phyloP scores from a whole-genome alignment of 169 alveolate genomes.

The Babesia ovata region DNA sequence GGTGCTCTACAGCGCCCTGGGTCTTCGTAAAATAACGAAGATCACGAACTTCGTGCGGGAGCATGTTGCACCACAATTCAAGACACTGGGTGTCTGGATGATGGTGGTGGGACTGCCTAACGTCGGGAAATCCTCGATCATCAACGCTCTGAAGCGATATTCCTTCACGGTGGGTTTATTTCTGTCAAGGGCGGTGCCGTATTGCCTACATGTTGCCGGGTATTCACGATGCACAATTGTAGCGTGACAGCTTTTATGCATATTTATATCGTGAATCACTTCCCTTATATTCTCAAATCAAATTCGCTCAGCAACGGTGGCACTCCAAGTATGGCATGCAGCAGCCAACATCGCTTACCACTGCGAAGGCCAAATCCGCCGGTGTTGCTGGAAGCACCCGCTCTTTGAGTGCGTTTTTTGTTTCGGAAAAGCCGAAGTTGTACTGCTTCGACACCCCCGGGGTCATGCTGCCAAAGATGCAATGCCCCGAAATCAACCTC shows the following conservation, averaged over 20 bases:
- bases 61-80: conserved; percentile 35
- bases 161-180: conserved; percentile 43
- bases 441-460: conserved; percentile 73
- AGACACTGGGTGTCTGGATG: conserved; percentile 62
- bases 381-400: conserved; percentile 60
- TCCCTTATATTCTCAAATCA: no score
- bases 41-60: conserved; percentile 39
- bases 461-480: conserved; percentile 69
- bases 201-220: no score
- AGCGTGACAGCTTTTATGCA: no score
- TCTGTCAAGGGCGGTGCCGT: no score
- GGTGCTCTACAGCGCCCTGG: conserved; percentile 39
- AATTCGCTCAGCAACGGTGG: conserved; percentile 16
- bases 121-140: conserved; percentile 67
- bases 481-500: conserved; percentile 57
- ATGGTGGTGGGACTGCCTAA: conserved; percentile 69
- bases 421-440: conserved; percentile 61
- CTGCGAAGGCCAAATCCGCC: conserved; percentile 37
- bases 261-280: no score
- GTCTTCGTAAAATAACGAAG: conserved; percentile 39
- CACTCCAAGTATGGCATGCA: conserved; percentile 2
- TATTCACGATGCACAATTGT: not conserved
- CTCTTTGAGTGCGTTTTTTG: conserved; percentile 32
- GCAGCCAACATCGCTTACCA: conserved; percentile 10
- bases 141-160: conserved; percentile 59